Evolutionary conservation across 331 rosid genomes (phyloP).

Genomic region (Acacia pycnantha): DNA sequence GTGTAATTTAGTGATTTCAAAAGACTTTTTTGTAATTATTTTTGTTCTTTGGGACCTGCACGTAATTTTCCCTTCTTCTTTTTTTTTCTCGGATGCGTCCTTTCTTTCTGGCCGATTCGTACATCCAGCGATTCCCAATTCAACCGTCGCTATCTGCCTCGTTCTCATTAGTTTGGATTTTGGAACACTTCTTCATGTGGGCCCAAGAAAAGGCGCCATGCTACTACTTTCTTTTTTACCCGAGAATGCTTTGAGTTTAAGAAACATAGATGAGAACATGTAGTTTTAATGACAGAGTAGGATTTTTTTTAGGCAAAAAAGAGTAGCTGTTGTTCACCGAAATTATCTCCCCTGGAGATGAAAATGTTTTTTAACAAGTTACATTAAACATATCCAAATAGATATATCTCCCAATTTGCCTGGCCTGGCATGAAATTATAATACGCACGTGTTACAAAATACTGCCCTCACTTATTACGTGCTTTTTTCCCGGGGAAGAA

Average conservation of each 20-base stretch:
- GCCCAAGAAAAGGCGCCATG: background rate
- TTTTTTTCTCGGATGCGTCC: no score
- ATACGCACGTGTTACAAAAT: background rate
- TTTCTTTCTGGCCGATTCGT: background rate
- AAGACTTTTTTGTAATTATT: no score
- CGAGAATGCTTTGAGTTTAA: no score
- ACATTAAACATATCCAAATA: no score
- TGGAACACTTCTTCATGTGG: background rate
- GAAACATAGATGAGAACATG: no score
- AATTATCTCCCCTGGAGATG: background rate
- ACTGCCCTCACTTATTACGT: background rate
- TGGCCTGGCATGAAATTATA: background rate
- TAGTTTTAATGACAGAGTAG: no score
- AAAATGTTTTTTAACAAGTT: background rate
- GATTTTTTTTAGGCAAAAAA: no score
- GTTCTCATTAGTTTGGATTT: background rate
- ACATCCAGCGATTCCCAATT: background rate
- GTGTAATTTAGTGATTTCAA: no score
- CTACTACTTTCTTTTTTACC: no score
- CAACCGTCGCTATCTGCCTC: background rate
- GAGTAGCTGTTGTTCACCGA: background rate
- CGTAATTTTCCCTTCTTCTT: no score
- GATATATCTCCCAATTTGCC: background rate
- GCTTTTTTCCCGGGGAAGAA: background rate
- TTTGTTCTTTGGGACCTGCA: no score